These are phyloP conservation scores for Exophiala sp. DNA, from an alignment of 2,329 filamentous ascomycete genomes.

Conservation along the genomic window DNA sequence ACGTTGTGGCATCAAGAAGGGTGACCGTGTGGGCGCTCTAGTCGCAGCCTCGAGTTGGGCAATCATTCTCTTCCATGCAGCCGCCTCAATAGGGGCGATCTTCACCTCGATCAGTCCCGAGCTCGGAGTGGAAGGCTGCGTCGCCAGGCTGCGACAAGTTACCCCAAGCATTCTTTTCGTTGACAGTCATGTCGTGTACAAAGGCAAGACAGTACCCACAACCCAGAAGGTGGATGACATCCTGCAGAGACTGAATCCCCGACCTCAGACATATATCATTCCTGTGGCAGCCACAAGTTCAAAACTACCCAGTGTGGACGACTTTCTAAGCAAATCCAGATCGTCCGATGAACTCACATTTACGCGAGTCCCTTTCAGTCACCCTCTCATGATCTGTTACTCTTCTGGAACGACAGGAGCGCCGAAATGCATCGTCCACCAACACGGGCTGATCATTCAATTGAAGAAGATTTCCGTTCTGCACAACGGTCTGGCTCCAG, in stretches of 20 bases:
- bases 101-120: slow-evolving; percentile 44
- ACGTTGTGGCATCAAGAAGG: slow-evolving; percentile 35
- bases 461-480: slow-evolving; percentile 42
- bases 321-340: slow-evolving; percentile 35
- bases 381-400: slow-evolving; percentile 45
- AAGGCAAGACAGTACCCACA: slow-evolving; percentile 4
- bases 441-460: slow-evolving; percentile 43
- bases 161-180: slow-evolving; percentile 39
- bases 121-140: slow-evolving; percentile 35
- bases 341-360: slow-evolving; percentile 35
- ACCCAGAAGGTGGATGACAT: slow-evolving; percentile 7
- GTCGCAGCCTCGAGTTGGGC: slow-evolving; percentile 42
- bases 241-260: background rate
- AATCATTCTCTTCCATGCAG: slow-evolving; percentile 40
- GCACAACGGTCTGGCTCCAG: slow-evolving; percentile 41
- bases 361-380: slow-evolving; percentile 38
- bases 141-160: slow-evolving; percentile 39
- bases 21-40: slow-evolving; percentile 39
- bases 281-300: background rate
- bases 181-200: slow-evolving; percentile 33
- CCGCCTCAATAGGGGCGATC: slow-evolving; percentile 40
- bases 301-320: slow-evolving; percentile 24
- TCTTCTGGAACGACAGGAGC: slow-evolving; percentile 43
- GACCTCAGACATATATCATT: background rate
- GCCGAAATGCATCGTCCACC: slow-evolving; percentile 47